Percentiles rank a stretch among this genome's conserved stretches.
These are phyloP conservation scores for Massarina eburnea DNA, from an alignment of 2,329 filamentous ascomycete genomes.

Conservation along the genomic window DNA sequence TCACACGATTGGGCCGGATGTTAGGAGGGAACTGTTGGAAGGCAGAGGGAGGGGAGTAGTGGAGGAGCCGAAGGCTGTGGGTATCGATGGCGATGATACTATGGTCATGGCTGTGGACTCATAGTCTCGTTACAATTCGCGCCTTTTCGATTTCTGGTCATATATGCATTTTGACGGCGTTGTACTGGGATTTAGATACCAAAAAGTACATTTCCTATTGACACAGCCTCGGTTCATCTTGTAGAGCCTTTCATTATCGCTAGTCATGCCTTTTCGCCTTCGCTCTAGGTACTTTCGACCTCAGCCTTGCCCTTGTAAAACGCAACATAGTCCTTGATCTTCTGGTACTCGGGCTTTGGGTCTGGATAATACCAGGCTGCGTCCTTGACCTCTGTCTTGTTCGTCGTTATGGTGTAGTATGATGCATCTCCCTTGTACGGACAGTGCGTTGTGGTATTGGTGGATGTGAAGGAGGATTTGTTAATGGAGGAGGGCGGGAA, in stretches of 20 bases:
- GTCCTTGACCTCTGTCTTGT: slow-evolving; percentile 53
- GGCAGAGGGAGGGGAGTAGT: slow-evolving; percentile 82
- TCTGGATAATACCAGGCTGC: slow-evolving; percentile 62
- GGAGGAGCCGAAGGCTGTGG: slow-evolving; percentile 58
- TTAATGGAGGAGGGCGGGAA: slow-evolving; percentile 48
- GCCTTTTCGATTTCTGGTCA: background rate
- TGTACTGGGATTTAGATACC: background rate
- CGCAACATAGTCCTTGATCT: slow-evolving; percentile 59
- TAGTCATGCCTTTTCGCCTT: background rate
- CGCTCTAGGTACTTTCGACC: slow-evolving; percentile 8
- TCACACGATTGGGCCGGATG: slow-evolving; percentile 84
- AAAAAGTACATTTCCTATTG: background rate
- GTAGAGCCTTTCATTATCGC: background rate
- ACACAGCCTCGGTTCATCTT: background rate
- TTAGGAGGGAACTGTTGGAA: slow-evolving; percentile 82
- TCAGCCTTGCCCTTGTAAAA: slow-evolving; percentile 55
- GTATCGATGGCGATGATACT: slow-evolving; percentile 81
- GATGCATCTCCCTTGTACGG: slow-evolving; percentile 61
- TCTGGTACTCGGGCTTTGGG: slow-evolving; percentile 51
- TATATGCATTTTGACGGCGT: background rate
- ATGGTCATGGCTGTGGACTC: slow-evolving; percentile 65
- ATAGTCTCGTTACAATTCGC: background rate
- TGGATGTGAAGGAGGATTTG: slow-evolving; percentile 48
- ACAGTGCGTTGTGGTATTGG: slow-evolving; percentile 53
- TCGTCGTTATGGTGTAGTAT: slow-evolving; percentile 58